These are phyloP conservation scores for Primulina huaijiensis DNA, from an alignment of 257 asterid species.

Conservation along the genomic window DNA sequence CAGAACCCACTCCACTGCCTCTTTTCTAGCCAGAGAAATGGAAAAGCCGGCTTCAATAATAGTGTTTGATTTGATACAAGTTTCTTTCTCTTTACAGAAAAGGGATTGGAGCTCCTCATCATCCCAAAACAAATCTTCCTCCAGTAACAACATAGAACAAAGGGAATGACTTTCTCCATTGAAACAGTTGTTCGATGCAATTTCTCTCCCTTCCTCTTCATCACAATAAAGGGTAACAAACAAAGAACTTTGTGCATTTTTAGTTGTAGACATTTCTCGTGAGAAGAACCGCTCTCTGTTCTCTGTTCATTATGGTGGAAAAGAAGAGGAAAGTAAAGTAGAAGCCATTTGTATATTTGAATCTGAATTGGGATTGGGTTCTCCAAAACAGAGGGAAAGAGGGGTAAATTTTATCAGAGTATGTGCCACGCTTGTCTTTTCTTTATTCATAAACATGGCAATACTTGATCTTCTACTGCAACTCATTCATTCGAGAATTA, in stretches of 20 bases:
- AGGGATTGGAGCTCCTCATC: constrained; percentile 53
- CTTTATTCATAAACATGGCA: constrained; percentile 26
- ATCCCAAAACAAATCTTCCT: constrained; percentile 47
- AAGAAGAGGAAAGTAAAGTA: constrained; percentile 25
- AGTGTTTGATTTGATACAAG: constrained; percentile 9
- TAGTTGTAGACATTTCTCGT: constrained; percentile 35
- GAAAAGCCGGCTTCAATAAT: not conserved
- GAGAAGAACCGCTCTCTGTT: constrained; percentile 8
- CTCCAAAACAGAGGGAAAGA: constrained; percentile 32
- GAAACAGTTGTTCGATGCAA: constrained; percentile 4
- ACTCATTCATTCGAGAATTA: not conserved
- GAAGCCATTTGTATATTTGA: constrained; percentile 5
- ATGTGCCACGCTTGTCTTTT: constrained; percentile 59
- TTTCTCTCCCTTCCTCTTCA: constrained; percentile 28
- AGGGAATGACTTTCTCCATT: not conserved
- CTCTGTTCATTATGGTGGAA: constrained; percentile 25
- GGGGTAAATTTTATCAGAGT: constrained; percentile 42
- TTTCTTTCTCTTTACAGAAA: constrained; percentile 51
- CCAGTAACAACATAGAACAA: constrained; percentile 24
- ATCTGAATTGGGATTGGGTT: constrained; percentile 32
- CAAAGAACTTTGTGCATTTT: constrained; percentile 29
- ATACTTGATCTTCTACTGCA: not conserved
- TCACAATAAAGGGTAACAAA: constrained; percentile 45
- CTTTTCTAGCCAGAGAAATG: constrained; percentile 33
- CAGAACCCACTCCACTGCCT: constrained; percentile 49